A percentile compares a stretch with the other conserved stretches of the same genome.
These are phyloP conservation scores for Boletus subcaerulescens DNA, from an alignment of 768 basidiomycete genomes.

Conservation along the genomic window DNA sequence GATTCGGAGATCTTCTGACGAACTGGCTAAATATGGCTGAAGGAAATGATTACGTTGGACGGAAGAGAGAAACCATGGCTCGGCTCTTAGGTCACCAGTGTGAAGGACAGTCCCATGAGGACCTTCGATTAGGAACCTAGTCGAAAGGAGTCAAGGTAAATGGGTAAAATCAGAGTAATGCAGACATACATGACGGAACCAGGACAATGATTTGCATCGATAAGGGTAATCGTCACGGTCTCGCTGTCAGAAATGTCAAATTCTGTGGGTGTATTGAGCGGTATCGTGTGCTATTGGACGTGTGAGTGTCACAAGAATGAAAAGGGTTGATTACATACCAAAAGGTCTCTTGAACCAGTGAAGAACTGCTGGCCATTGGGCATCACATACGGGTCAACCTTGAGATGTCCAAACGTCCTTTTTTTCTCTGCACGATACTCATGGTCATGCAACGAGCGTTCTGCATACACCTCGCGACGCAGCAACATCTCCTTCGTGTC, in stretches of 20 bases:
- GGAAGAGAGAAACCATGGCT: slow-evolving; percentile 72
- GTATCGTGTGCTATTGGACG: slow-evolving; percentile 48
- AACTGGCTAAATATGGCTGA: slow-evolving; percentile 58
- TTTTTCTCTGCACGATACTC: slow-evolving; percentile 28
- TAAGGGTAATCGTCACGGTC: slow-evolving; percentile 67
- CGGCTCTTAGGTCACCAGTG: slow-evolving; percentile 91
- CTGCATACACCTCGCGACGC: slow-evolving; percentile 65
- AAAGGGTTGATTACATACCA: neutral
- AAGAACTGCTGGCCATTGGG: slow-evolving; percentile 49
- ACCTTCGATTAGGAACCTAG: slow-evolving; percentile 84
- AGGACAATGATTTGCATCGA: slow-evolving; percentile 95
- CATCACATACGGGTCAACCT: slow-evolving; percentile 46
- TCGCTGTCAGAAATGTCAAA: slow-evolving; percentile 57
- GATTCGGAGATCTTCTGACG: slow-evolving; percentile 23
- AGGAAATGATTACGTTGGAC: slow-evolving; percentile 69
- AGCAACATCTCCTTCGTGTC: slow-evolving; percentile 88
- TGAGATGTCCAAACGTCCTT: slow-evolving; percentile 67
- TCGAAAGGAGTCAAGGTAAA: neutral
- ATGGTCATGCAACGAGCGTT: slow-evolving; percentile 55
- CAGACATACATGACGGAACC: slow-evolving; percentile 81
- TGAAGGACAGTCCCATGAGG: slow-evolving; percentile 71
- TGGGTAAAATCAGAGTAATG: neutral
- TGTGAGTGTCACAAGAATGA: neutral
- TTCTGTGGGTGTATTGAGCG: slow-evolving; percentile 60
- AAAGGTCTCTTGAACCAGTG: slow-evolving; percentile 60